These are phyloP conservation scores for Eutrema japonicum DNA, from an alignment of 345 rosid genomes.

Conservation along the genomic window DNA sequence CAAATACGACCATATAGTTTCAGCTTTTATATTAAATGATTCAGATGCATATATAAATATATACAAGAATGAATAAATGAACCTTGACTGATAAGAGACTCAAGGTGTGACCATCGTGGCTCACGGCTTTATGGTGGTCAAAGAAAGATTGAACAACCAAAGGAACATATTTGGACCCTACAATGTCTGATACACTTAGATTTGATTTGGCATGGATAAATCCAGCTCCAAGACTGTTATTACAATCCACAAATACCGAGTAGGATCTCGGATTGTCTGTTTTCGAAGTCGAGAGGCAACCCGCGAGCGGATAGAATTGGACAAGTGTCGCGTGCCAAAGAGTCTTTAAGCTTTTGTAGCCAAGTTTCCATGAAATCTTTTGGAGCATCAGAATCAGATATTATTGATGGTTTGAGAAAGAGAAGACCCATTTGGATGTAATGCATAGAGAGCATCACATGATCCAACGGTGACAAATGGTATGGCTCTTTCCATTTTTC, in stretches of 20 bases:
- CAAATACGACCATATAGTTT: too few relatives aligned
- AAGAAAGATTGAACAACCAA: slow-evolving; percentile 65
- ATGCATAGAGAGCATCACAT: slow-evolving; percentile 50
- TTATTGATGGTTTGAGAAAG: slow-evolving; percentile 53
- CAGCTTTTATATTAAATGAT: too few relatives aligned
- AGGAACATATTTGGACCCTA: slow-evolving; percentile 60
- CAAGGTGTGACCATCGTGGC: slow-evolving; percentile 60
- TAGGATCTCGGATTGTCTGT: slow-evolving; percentile 45
- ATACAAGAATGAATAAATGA: neutral
- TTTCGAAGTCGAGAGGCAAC: slow-evolving; percentile 53
- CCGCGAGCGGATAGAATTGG: slow-evolving; percentile 71
- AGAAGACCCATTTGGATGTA: slow-evolving; percentile 77
- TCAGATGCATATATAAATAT: too few relatives aligned
- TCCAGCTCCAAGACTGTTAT: slow-evolving; percentile 71
- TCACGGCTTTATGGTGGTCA: slow-evolving; percentile 63
- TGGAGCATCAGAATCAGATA: slow-evolving; percentile 16
- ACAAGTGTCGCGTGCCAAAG: slow-evolving; percentile 62
- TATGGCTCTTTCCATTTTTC: slow-evolving; percentile 52
- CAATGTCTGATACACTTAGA: slow-evolving; percentile 51
- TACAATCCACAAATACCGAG: slow-evolving; percentile 58
- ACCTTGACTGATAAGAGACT: slow-evolving; percentile 66
- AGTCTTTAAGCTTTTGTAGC: slow-evolving; percentile 53
- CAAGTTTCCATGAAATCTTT: slow-evolving; percentile 46
- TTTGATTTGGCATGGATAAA: slow-evolving; percentile 58
- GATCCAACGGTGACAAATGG: slow-evolving; percentile 59